Conservation (phyloP, 164 flowering plant species). For the Umbellularia californica region DNA sequence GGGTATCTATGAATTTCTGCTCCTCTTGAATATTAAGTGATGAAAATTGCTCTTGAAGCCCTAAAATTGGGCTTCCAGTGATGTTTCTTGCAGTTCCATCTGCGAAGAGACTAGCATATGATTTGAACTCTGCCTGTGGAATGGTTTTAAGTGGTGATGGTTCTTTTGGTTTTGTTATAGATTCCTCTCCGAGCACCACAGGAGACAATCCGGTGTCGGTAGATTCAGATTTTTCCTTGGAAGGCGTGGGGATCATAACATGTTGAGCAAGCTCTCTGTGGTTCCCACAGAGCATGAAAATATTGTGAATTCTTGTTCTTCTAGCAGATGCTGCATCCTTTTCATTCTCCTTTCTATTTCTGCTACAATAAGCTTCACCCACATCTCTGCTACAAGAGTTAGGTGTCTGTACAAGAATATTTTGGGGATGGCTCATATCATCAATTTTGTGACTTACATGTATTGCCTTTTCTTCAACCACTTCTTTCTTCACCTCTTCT, state of each 20-base stretch:
- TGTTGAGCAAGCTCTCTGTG: constrained; percentile 77
- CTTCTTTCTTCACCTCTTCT: constrained; percentile 75
- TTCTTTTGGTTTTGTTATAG: constrained; percentile 20
- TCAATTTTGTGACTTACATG: constrained; percentile 15
- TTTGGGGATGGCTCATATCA: constrained; percentile 12
- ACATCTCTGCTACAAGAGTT: constrained; percentile 14
- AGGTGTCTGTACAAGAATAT: constrained; percentile 12
- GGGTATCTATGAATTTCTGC: constrained; percentile 17
- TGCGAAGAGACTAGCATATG: constrained; percentile 3
- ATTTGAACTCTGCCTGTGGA: constrained; percentile 11
- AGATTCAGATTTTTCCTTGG: constrained; percentile 25
- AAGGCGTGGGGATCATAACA: constrained; percentile 25
- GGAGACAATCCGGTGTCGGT: constrained; percentile 18
- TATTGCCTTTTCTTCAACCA: constrained; percentile 64
- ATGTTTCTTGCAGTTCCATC: constrained; percentile 9
- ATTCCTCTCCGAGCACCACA: constrained; percentile 15
- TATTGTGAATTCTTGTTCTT: constrained; percentile 66
- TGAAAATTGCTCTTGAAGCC: constrained; percentile 6
- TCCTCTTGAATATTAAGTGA: constrained; percentile 11
- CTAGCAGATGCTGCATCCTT: constrained; percentile 52
- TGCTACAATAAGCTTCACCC: constrained; percentile 4
- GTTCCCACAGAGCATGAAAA: constrained; percentile 90
- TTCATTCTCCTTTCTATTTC: constrained; percentile 12
- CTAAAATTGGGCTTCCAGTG: constrained; percentile 5
- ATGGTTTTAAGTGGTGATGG: constrained; percentile 8